Conservation (phyloP, 352 stramenopile genomes). For the Globisporangium paddicum region DNA sequence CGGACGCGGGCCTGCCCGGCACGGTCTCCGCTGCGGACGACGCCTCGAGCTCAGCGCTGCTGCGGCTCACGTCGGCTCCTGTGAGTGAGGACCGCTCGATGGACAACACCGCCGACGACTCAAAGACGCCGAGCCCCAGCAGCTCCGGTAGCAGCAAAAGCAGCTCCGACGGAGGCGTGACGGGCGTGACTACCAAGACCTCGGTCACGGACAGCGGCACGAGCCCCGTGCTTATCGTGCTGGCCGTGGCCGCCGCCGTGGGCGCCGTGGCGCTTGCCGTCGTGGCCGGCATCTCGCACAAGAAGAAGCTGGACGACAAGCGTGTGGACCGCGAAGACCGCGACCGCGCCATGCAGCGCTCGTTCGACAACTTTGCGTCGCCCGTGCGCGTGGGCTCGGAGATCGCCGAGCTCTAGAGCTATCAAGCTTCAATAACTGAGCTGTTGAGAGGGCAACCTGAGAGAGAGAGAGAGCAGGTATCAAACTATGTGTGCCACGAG, state of each 20-base stretch:
- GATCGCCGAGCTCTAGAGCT: constrained; percentile 15
- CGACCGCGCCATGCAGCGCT: constrained; percentile 8
- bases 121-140: not conserved
- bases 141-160: not conserved
- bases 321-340: constrained; percentile 9
- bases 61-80: not conserved
- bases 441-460: not conserved
- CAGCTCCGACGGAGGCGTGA: not conserved
- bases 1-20: not conserved
- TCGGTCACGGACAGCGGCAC: not conserved
- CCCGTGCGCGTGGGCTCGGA: constrained; percentile 13
- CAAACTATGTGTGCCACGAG: not conserved
- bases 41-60: not conserved
- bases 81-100: not conserved
- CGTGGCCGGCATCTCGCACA: constrained; percentile 11
- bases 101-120: not conserved
- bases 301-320: constrained; percentile 24
- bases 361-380: constrained; percentile 17
- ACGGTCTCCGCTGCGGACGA: constrained; percentile 8
- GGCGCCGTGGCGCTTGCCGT: constrained; percentile 11
- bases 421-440: not conserved
- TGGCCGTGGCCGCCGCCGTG: constrained; percentile 7
- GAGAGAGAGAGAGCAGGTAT: constrained; percentile 10
- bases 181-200: constrained; percentile 11
- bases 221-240: constrained; percentile 17